Conservation (phyloP, 495 filamentous ascomycete species). For the Astrocystis sublimbata region DNA sequence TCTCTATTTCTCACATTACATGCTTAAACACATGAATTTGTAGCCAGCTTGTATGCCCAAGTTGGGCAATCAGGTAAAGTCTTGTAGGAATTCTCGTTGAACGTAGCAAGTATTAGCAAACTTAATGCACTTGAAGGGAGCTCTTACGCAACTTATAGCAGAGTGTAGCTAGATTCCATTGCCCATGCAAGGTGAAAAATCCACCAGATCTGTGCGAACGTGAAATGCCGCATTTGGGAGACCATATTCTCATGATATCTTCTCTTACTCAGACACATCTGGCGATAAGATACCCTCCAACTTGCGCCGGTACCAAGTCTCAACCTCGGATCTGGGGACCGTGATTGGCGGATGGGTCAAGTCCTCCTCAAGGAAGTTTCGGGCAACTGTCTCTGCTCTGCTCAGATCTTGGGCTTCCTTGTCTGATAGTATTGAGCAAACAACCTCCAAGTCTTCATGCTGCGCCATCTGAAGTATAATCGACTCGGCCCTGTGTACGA, state of each 20-base stretch:
- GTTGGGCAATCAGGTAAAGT: too few relatives aligned
- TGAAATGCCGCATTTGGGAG: background rate
- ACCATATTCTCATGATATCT: background rate
- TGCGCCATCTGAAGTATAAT: slow-evolving; percentile 67
- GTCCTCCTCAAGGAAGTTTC: slow-evolving; percentile 32
- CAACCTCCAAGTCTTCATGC: slow-evolving; percentile 74
- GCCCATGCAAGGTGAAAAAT: too few relatives aligned
- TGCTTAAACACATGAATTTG: too few relatives aligned
- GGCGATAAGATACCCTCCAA: slow-evolving; percentile 21
- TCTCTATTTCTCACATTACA: too few relatives aligned
- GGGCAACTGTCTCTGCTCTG: slow-evolving; percentile 51
- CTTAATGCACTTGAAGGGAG: too few relatives aligned
- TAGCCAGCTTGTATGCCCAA: too few relatives aligned
- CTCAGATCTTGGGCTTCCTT: slow-evolving; percentile 62
- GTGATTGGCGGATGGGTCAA: slow-evolving; percentile 20
- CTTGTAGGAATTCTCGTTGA: too few relatives aligned
- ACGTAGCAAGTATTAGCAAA: too few relatives aligned
- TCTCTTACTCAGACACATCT: background rate
- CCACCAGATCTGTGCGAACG: too few relatives aligned
- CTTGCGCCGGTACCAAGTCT: slow-evolving; percentile 23
- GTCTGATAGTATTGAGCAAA: slow-evolving; percentile 63
- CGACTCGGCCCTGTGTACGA: slow-evolving; percentile 76
- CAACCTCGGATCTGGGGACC: background rate
- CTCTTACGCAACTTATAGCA: background rate
- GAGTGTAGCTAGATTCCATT: too few relatives aligned